These are phyloP conservation scores for Polychaeton citri DNA, from an alignment of 2,329 filamentous ascomycete species.

Conservation along the genomic window DNA sequence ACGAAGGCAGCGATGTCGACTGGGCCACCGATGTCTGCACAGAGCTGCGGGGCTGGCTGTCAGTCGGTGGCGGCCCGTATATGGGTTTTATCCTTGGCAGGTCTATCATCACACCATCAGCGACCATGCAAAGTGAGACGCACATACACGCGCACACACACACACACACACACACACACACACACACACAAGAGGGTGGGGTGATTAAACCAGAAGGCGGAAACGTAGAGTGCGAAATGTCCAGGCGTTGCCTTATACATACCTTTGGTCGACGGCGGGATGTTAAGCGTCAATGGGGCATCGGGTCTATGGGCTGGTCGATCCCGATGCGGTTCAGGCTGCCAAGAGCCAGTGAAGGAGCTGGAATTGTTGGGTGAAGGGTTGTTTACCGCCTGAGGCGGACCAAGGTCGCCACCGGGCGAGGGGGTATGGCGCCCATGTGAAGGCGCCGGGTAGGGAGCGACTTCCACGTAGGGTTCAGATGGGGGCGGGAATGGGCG, in stretches of 20 bases:
- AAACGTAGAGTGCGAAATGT: slow-evolving; percentile 2
- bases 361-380: neutral
- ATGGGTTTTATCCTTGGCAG: slow-evolving; percentile 5
- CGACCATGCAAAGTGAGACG: too few species aligned
- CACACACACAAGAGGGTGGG: too few species aligned
- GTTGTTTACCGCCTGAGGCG: neutral
- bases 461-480: neutral
- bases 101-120: slow-evolving; percentile 11
- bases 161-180: too few species aligned
- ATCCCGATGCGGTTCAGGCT: slow-evolving; percentile 4
- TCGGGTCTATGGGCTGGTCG: slow-evolving; percentile 2
- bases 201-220: slow-evolving; percentile 5
- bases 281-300: slow-evolving; percentile 10
- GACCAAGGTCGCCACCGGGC: neutral
- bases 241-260: slow-evolving; percentile 7
- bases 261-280: slow-evolving; percentile 10
- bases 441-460: neutral
- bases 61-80: slow-evolving; percentile 1
- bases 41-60: slow-evolving; percentile 3
- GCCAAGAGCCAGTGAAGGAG: slow-evolving; percentile 7
- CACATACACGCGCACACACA: too few species aligned
- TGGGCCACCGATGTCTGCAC: slow-evolving; percentile 2
- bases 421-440: neutral
- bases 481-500: neutral
- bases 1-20: slow-evolving; percentile 13